Evolutionary conservation across 2,329 filamentous ascomycete genomes (phyloP).

Genomic region (Nemania sp.): DNA sequence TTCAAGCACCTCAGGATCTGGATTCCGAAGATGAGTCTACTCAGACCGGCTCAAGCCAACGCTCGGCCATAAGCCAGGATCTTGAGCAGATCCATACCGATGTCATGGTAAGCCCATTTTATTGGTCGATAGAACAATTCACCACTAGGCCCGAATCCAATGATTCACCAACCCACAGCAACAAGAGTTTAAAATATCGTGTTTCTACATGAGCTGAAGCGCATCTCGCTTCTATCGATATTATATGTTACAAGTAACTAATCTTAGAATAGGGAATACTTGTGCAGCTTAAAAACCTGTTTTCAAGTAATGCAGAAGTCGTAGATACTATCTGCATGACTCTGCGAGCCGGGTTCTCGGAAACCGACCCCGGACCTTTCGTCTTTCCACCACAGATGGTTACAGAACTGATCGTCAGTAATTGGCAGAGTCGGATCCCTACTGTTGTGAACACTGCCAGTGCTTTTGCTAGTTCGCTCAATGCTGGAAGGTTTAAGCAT

Average conservation of each 20-base stretch:
- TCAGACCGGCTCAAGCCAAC: constrained; percentile 9
- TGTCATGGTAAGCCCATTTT: constrained; percentile 46
- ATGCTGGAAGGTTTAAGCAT: constrained; percentile 47
- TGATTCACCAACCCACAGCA: background rate
- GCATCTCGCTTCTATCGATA: constrained; percentile 46
- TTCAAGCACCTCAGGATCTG: constrained; percentile 71
- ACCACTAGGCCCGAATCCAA: background rate
- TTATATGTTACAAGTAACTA: constrained; percentile 57
- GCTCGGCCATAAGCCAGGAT: constrained; percentile 12
- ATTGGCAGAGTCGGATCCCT: constrained; percentile 66
- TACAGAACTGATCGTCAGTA: constrained; percentile 66
- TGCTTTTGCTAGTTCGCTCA: constrained; percentile 67
- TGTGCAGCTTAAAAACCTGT: constrained; percentile 52
- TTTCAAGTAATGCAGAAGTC: constrained; percentile 67
- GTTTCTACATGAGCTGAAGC: background rate
- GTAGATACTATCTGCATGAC: constrained; percentile 74
- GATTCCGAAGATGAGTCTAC: constrained; percentile 51
- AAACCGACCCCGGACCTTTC: constrained; percentile 75
- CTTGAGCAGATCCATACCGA: constrained; percentile 50
- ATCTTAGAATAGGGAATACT: constrained; percentile 31
- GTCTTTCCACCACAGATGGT: constrained; percentile 71
- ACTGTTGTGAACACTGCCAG: constrained; percentile 72
- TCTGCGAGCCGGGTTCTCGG: constrained; percentile 74
- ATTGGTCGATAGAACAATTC: background rate
- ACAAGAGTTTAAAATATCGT: background rate